Evolutionary conservation across 2,329 filamentous ascomycete species (phyloP), one percentile per base, ranked within the genome.

Genomic region (Decorospora gaudefroyi): DNA sequence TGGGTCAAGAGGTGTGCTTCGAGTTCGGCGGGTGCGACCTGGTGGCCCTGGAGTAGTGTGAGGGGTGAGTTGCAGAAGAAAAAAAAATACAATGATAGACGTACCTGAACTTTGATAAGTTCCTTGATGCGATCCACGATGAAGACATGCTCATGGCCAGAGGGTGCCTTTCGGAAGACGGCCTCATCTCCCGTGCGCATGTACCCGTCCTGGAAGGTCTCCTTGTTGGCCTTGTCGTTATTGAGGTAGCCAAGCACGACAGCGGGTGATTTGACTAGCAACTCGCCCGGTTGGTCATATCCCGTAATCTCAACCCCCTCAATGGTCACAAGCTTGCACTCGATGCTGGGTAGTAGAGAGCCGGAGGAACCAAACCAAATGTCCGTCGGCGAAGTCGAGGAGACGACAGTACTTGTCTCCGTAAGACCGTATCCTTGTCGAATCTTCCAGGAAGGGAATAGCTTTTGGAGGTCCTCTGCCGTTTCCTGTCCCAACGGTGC

Each of bases 161-260:
- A 46, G 3, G 59, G 0, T 81, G 78, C 6, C 82, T 81, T 78
- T 2, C 79, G 78, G 8, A 52, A 8, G 1, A 52, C 41, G 0
- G 86, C 89, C 66, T 95, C 88, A 59, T 96, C 91, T 4, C 91
- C 91, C 0, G 91, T 96, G 27, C 81, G 81, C 78, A 95, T 83
- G 82, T 89, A 93, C 1, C 75, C 74, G 48, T 90, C 84, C 1
- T 84, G 76, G 61, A 90, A 96, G 0, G 90, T 93, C 65, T 95
- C 89, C 37, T 80, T 77, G 13, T 85, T 95, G 3, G 91, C 90
- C 61, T 87, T 85, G 30, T 87, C 84, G 62, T 96, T 95, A 72
- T 95, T 87, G 39, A 95, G 74, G 58, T 96, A 96, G 1, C 91
- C 91, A 0, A 96, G 71, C 0, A 87, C 84, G 4, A 52, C 49